Base-by-base conservation (phyloP, 768 basidiomycete genomes). In the Paxillus ammoniavirescens region DNA sequence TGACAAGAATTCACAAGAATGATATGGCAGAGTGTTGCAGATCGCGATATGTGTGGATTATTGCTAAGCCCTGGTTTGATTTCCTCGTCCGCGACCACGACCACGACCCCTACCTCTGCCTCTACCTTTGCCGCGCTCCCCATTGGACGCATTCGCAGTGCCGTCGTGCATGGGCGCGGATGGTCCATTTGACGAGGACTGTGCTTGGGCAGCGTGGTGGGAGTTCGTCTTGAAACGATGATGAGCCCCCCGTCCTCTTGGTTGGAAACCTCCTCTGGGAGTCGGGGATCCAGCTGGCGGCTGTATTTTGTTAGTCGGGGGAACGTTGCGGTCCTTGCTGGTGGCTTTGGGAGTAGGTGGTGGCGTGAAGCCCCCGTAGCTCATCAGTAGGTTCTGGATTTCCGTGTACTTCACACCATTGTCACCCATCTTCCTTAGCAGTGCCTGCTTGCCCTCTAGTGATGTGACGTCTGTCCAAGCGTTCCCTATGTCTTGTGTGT, bases 391-490 rank as follows among this genome's bases (percentile, higher is more conserved):
- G 54, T 78, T 77, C 49, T 77, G 63, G 51, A 86, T 76, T 55
- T 85, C 82, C 28, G 73, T 71, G 37, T 72, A 72, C 57, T 75
- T 80, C 50, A 71, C 71, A 18, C 50, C 55, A 23, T 71, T 61
- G 47, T 67, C 50, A 26, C 61, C 61, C 46, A 49, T 54, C 49
- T 57, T 69, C 55, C 55, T 61, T 54, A 58, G 65, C 43, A 58
- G 54, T 37, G 40, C 57, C 57, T 58, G 63, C 53, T 61, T 65
- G 31, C 67, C 69, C 26, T 70, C 61, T 6, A 66, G 61, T 33
- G 77, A 78, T 10, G 72, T 77, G 23, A 79, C 70, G 61, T 73
- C 74, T 17, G 70, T 63, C 84, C 82, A 86, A 0, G 76, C 76
- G 33, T 77, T 68, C 54, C 70, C 71, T 50, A 84, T 77, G 26